A percentile compares a stretch with the other conserved stretches of the same genome.
Conservation (phyloP, 2,329 filamentous ascomycete species). For the Penicillium fuscoglaucum region DNA sequence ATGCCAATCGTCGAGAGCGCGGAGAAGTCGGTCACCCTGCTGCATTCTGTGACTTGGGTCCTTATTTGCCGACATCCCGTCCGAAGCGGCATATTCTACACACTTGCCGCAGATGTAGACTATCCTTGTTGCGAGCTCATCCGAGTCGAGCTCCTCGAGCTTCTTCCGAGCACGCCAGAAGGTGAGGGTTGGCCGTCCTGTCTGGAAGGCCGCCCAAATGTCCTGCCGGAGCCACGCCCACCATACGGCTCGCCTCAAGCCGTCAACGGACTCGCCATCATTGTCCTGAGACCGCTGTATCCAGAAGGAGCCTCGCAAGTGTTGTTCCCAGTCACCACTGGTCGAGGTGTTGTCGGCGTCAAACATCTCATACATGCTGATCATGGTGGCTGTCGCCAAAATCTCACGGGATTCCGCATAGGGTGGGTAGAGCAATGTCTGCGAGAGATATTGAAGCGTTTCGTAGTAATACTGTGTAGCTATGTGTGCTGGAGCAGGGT, state of each 20-base stretch:
- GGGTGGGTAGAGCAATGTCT: slow-evolving; percentile 57
- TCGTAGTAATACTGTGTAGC: slow-evolving; percentile 59
- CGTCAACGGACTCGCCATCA: slow-evolving; percentile 55
- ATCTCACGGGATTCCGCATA: slow-evolving; percentile 58
- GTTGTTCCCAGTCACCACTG: slow-evolving; percentile 58
- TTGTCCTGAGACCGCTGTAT: slow-evolving; percentile 62
- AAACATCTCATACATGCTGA: slow-evolving; percentile 66
- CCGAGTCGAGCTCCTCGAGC: slow-evolving; percentile 49
- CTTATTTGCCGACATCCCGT: slow-evolving; percentile 43
- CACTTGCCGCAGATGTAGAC: slow-evolving; percentile 55
- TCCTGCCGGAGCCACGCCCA: slow-evolving; percentile 67
- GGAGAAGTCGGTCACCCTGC: slow-evolving; percentile 46
- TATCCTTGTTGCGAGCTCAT: slow-evolving; percentile 54
- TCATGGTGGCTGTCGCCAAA: slow-evolving; percentile 58
- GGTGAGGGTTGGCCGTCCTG: slow-evolving; percentile 55
- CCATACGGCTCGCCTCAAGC: slow-evolving; percentile 60
- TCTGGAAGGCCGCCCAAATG: slow-evolving; percentile 63
- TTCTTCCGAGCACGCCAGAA: slow-evolving; percentile 57
- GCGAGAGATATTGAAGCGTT: slow-evolving; percentile 61
- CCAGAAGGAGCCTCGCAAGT: slow-evolving; percentile 65
- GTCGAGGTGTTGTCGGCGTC: slow-evolving; percentile 44
- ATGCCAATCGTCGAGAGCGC: slow-evolving; percentile 53
- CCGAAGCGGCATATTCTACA: slow-evolving; percentile 56
- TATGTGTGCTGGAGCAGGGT: slow-evolving; percentile 8
- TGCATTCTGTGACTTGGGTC: slow-evolving; percentile 46